Evolutionary conservation across 176 grass and related monocot species (phyloP).

Genomic region (Triticum urartu): DNA sequence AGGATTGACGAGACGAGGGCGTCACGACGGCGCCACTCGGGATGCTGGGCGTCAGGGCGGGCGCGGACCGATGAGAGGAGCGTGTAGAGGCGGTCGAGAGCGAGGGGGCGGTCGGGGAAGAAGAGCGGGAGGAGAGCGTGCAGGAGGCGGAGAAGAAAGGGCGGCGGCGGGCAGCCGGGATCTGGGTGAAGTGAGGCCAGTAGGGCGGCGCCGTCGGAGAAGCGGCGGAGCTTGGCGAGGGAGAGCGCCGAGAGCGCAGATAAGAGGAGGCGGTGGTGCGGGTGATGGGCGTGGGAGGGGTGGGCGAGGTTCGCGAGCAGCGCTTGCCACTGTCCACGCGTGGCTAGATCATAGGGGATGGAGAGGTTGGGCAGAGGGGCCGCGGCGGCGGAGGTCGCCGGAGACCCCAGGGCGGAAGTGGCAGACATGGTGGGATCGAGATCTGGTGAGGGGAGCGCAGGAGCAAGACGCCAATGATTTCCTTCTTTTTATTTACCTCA

Average conservation of each 20-base stretch:
- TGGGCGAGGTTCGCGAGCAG: constrained; percentile 61
- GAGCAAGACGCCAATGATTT: not conserved
- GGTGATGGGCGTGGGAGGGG: constrained; percentile 42
- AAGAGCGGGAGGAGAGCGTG: constrained; percentile 74
- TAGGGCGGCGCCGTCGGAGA: constrained; percentile 58
- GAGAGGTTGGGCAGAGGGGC: constrained; percentile 37
- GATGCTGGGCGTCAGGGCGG: constrained; percentile 35
- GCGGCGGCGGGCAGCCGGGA: constrained; percentile 56
- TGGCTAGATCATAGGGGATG: constrained; percentile 63
- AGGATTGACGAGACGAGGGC: constrained; percentile 53
- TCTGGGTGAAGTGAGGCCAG: constrained; percentile 65
- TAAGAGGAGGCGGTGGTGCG: constrained; percentile 70
- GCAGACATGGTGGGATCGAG: constrained; percentile 35
- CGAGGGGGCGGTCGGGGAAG: constrained; percentile 63
- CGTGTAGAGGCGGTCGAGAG: constrained; percentile 84
- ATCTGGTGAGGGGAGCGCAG: not conserved
- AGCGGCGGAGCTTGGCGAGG: constrained; percentile 85
- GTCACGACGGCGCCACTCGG: constrained; percentile 64
- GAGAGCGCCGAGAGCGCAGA: constrained; percentile 72
- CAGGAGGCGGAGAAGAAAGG: constrained; percentile 77
- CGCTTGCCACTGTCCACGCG: constrained; percentile 82
- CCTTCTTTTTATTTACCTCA: not conserved
- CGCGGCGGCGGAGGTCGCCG: constrained; percentile 2
- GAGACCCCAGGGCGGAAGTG: constrained; percentile 7
- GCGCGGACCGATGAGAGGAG: constrained; percentile 73